Evolutionary conservation across 495 filamentous ascomycete species (phyloP).

Genomic region (Tuber aestivum): DNA sequence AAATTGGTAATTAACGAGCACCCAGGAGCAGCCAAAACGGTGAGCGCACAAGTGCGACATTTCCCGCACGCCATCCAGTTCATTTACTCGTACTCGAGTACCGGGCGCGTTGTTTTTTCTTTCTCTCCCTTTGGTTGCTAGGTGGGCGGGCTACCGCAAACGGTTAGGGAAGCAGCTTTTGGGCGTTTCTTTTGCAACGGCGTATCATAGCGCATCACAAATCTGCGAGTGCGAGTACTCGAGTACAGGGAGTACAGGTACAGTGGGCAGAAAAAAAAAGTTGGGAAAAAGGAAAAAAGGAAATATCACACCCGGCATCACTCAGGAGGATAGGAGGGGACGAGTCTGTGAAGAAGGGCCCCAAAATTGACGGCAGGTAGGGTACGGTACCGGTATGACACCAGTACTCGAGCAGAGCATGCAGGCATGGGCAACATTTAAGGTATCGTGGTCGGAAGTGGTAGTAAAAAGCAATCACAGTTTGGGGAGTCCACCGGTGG

Average conservation of each 20-base stretch:
- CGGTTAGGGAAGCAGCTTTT: conserved; percentile 7
- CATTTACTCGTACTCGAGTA: no score
- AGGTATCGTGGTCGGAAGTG: not conserved
- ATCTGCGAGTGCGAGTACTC: no score
- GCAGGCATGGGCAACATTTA: not conserved
- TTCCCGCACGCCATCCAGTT: conserved; percentile 6
- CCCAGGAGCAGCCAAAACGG: not conserved
- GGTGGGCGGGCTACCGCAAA: not conserved
- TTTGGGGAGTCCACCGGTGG: not conserved
- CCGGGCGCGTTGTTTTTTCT: not conserved
- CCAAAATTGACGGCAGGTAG: not conserved
- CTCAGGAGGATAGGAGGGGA: not conserved
- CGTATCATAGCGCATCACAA: not conserved
- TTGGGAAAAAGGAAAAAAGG: conserved; percentile 10
- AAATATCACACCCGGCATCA: conserved; percentile 4
- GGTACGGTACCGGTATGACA: no score
- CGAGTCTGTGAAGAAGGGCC: not conserved
- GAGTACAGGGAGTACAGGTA: no score
- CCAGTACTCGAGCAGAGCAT: not conserved
- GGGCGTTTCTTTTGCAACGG: not conserved
- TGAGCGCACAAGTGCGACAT: not conserved
- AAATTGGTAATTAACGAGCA: not conserved
- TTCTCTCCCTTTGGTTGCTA: not conserved
- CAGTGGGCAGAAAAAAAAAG: not conserved
- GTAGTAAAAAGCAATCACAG: not conserved